phyloP scores from a whole-genome alignment of 164 flowering plant genomes.

The Vitis vinifera region DNA sequence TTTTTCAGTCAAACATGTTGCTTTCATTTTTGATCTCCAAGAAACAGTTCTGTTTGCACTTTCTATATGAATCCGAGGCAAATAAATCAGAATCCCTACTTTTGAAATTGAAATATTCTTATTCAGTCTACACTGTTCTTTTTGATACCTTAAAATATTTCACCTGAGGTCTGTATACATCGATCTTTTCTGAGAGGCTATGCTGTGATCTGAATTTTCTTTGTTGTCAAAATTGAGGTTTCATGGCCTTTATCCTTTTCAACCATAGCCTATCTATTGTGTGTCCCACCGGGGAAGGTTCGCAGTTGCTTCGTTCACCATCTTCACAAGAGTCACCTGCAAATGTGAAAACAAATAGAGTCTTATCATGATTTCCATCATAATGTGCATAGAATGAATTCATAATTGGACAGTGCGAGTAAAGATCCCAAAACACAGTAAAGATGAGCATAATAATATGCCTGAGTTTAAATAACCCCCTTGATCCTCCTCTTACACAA shows the following conservation, averaged over 20 bases:
- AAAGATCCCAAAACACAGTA: too few relatives aligned
- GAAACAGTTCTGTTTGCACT: too few relatives aligned
- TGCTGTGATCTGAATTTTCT: neutral
- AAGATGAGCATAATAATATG: too few relatives aligned
- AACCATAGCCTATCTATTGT: conserved; percentile 2
- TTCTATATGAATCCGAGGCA: neutral
- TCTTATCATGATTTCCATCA: too few relatives aligned
- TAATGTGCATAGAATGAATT: too few relatives aligned
- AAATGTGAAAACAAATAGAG: neutral
- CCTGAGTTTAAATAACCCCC: too few relatives aligned
- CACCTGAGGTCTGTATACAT: neutral
- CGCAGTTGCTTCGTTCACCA: conserved; percentile 69
- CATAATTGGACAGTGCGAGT: too few relatives aligned
- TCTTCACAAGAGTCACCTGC: conserved; percentile 69
- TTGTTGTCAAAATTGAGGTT: neutral
- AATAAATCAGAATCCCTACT: neutral
- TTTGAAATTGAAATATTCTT: neutral
- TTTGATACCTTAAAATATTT: neutral
- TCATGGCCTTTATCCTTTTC: neutral
- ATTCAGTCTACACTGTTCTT: neutral
- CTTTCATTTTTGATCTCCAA: too few relatives aligned
- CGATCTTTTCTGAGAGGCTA: neutral
- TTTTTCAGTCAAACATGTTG: too few relatives aligned
- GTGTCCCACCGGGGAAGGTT: conserved; percentile 68
- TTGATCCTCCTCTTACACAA: too few relatives aligned